Evolutionary conservation across 352 stramenopile genomes (phyloP), one percentile per base, ranked within the genome.

Genomic region (Aphanomyces stellatus): DNA sequence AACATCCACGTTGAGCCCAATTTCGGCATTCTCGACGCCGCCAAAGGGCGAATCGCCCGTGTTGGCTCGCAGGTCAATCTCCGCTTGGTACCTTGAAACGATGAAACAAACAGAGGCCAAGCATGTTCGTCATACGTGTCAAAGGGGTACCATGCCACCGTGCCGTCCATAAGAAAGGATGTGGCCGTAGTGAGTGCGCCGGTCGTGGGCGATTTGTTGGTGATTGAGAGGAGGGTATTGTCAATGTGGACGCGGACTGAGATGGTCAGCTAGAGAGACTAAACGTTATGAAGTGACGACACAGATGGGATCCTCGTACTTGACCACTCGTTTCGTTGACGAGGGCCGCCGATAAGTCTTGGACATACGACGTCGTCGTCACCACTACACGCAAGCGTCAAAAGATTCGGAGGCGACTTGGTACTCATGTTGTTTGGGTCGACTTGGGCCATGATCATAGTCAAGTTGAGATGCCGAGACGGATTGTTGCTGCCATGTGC

Each of bases 41-140:
- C 88, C 79, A 51, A 90, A 90, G 7, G 81, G 81, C 62, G 86
- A 82, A 33, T 71, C 64, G 55, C 78, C 86, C 43, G 80, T 92
- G 37, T 11, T 19, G n/a, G 37, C 37, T 19, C 1, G 11, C 11
- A 46, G 11, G 37, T 46, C 37, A 11, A 46, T 11, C n/a, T 19
- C 11, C 13, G 37, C n/a, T 19, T 11, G 13, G 37, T 46, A 46
- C 37, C n/a, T n/a, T n/a, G n/a, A n/a, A n/a, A n/a, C n/a, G n/a
- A n/a, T n/a, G n/a, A n/a, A n/a, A n/a, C n/a, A n/a, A n/a, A n/a
- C n/a, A n/a, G n/a, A n/a, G n/a, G n/a, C n/a, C n/a, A n/a, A n/a
- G n/a, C n/a, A n/a, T n/a, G n/a, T n/a, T n/a, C n/a, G n/a, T n/a
- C n/a, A n/a, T n/a, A 33, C 17, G 24, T 46, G 37, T 46, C 37